phyloP scores from a whole-genome alignment of 805 yeast species.

The Metschnikowia baotianmanensis region DNA sequence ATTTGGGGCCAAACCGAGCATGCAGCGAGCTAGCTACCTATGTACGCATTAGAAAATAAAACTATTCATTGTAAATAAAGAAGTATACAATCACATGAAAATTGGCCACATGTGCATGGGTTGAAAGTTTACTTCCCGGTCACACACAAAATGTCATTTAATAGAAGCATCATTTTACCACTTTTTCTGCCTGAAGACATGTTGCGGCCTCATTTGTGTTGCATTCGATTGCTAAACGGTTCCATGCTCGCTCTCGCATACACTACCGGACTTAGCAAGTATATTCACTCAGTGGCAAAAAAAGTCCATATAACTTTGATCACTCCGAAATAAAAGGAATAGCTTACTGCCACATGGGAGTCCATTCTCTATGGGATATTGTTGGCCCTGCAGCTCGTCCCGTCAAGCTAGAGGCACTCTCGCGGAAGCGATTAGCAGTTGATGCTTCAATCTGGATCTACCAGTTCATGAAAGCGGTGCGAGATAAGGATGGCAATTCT shows the following conservation, averaged over 20 bases:
- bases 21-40: background rate
- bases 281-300: background rate
- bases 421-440: constrained; percentile 79
- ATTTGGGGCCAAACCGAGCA: constrained; percentile 6
- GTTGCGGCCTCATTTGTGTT: background rate
- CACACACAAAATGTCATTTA: too few species aligned
- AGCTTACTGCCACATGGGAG: constrained; percentile 69
- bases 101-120: too few species aligned
- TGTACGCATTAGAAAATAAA: background rate
- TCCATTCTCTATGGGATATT: constrained; percentile 89
- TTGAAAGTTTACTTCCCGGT: too few species aligned
- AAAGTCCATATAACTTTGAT: background rate
- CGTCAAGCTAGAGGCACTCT: constrained; percentile 79
- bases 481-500: constrained; percentile 80
- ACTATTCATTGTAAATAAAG: too few species aligned
- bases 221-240: constrained; percentile 9
- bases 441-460: constrained; percentile 99
- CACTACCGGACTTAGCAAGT: constrained; percentile 4
- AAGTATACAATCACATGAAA: background rate
- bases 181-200: background rate
- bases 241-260: constrained; percentile 3
- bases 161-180: too few species aligned
- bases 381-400: constrained; percentile 89
- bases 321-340: background rate
- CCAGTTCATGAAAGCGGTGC: constrained; percentile 91